Base-by-base conservation (phyloP, 176 grass and related monocot genomes). In the Coix lacrymajobi region DNA sequence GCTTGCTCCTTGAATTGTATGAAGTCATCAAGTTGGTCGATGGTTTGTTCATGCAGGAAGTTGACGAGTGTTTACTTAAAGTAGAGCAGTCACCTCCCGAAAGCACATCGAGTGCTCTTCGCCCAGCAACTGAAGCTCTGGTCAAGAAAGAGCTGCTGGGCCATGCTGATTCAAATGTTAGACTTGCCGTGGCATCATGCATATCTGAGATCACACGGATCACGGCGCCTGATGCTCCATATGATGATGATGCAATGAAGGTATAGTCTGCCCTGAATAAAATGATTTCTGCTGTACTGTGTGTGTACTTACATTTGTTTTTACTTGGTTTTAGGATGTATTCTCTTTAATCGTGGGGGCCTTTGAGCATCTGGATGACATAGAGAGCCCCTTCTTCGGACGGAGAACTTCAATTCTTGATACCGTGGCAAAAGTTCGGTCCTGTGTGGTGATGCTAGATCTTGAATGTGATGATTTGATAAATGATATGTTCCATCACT, bases 381-480 rank as follows among this genome's bases (percentile, higher is more conserved):
- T 86, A 8, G 72, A 90, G 7, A 84, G 81, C 67, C 89, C 85
- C 2, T 87, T 72, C 6, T 94, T 88, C 66, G 10, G 2, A 20
- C 94, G 85, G 70, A 94, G 87, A 78, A 85, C 82, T 72, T 85
- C 91, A 43, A 92, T 99, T 89, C 93, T 99, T 44, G 93, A 99
- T 73, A 99, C 97, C 5, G 89, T 96, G 46, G 91, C 97, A 48
- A 96, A 96, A 75, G 91, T 96, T 33, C 89, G 91, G 15, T 96
- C 91, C 43, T 99, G 97, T 24, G 93, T 99, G 69, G 85, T 99
- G 52, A 99, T 99, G 97, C 86, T 99, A 46, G 97, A 99, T 69
- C 91, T 99, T 46, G 97, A 96, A 71, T 94, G 93, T 32, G 93
- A 96, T 75, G 89, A 93, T 78, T 62, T 96, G 20, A 96, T 99